Percentiles rank a stretch among this genome's conserved stretches.
These are phyloP conservation scores for Colletotrichum sp. DNA, from an alignment of 2,329 filamentous ascomycete genomes.

Conservation along the genomic window DNA sequence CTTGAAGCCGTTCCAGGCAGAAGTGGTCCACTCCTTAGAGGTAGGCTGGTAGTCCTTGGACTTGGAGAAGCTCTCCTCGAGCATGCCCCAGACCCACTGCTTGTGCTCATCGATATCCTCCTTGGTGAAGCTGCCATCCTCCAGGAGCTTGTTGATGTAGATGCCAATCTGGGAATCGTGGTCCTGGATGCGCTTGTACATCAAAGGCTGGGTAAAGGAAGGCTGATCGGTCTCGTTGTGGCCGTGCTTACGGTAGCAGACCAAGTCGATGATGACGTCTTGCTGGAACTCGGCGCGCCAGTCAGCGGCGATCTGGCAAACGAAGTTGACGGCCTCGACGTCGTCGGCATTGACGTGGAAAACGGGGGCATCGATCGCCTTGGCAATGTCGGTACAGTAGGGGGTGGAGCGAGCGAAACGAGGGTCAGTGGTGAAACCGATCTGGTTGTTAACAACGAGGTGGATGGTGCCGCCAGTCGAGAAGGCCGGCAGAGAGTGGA, in stretches of 20 bases:
- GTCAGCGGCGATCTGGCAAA: conserved; percentile 95
- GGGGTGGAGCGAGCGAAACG: conserved; percentile 96
- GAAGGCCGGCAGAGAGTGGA: conserved; percentile 94
- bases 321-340: conserved; percentile 97
- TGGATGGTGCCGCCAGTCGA: conserved; percentile 98
- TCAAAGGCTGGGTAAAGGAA: conserved; percentile 98
- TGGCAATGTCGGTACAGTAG: conserved; percentile 99
- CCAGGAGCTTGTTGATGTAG: conserved; percentile 88
- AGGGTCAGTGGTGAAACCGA: conserved; percentile 98
- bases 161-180: conserved; percentile 87
- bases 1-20: conserved; percentile 99
- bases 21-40: conserved; percentile 97
- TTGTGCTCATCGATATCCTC: conserved; percentile 99
- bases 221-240: conserved; percentile 99
- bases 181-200: conserved; percentile 96
- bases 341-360: conserved; percentile 99
- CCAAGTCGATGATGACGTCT: conserved; percentile 96
- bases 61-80: conserved; percentile 95
- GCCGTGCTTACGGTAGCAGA: conserved; percentile 98
- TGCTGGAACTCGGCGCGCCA: conserved; percentile 99
- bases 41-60: conserved; percentile 98
- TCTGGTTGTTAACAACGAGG: conserved; percentile 99
- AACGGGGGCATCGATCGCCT: conserved; percentile 96
- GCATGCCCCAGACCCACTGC: conserved; percentile 99
- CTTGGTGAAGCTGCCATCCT: conserved; percentile 95